Evolutionary conservation across 2,329 filamentous ascomycete species (phyloP), one percentile per base, ranked within the genome.

Genomic region (Epichloe uncinata): DNA sequence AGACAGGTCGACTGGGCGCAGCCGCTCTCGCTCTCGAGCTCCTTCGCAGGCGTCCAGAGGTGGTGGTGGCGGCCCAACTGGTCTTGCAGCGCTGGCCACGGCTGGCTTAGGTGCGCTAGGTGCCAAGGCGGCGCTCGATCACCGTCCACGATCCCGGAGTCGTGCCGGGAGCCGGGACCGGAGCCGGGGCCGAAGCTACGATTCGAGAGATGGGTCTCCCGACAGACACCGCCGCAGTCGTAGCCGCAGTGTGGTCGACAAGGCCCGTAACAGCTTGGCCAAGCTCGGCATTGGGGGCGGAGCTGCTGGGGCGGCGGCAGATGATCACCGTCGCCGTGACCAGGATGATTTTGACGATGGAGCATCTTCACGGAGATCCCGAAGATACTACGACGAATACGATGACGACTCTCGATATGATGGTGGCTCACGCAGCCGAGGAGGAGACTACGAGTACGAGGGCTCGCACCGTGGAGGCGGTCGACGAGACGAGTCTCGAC

Each of bases 1-100:
- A 70, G 82, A 77, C 65, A 69, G 67, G 53, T 66, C 65, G 43
- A 79, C 74, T 0, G 78, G 79, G 15, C 75, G 83, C 44, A 87
- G 84, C 55, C 80, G 81, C 43, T 87, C 85, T 30, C 77, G 83
- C 46, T 87, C 84, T 3, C 74, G 78, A 18, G 74, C 77, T 51
- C 78, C 80, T 47, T 84, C 82, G 45, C 65, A 69, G 50, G 73
- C 72, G 42, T 60, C 63, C 46, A 64, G 66, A 45, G 63, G 67
- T 34, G 66, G 70, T 20, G 66, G 70, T 44, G 66, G 69, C 48
- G 70, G 73, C 47, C 69, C 66, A 4, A 68, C 64, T 41, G 77
- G 78, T 34, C 72, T 82, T n/a, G 80, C 79, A 20, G 79, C 78
- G 26, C 69, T 83, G 42, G 79, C 79, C 12, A 81, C 79, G 1